These are phyloP conservation scores for Tricholoma bakamatsutake DNA, from an alignment of 768 basidiomycete genomes.

Conservation along the genomic window DNA sequence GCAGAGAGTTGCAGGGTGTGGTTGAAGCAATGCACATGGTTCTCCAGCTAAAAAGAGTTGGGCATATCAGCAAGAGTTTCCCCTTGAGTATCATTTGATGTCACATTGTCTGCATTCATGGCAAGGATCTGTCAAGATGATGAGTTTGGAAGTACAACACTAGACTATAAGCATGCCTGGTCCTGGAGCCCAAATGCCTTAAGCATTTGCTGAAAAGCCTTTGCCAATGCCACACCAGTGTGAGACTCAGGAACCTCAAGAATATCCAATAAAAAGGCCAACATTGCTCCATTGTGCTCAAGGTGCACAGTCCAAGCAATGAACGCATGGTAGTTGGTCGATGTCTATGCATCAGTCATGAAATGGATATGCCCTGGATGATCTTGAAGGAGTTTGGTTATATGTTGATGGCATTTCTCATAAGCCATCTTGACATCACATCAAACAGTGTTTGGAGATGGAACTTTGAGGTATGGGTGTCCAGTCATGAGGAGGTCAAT, in stretches of 20 bases:
- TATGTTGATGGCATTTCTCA: not conserved
- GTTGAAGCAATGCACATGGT: constrained; percentile 27
- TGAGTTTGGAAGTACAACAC: too few species aligned
- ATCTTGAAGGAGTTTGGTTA: not conserved
- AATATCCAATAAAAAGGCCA: constrained; percentile 1
- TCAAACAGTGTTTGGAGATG: constrained; percentile 1
- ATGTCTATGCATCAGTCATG: constrained; percentile 1
- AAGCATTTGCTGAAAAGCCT: constrained; percentile 14
- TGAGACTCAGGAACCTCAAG: too few species aligned
- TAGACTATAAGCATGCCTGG: not conserved
- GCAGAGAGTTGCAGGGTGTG: constrained; percentile 34
- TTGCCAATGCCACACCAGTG: constrained; percentile 7
- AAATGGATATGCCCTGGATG: not conserved
- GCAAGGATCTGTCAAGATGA: too few species aligned
- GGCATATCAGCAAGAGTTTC: not conserved
- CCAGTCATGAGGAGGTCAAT: constrained; percentile 20
- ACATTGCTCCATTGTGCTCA: constrained; percentile 14
- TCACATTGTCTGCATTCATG: constrained; percentile 6
- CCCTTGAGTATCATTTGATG: not conserved
- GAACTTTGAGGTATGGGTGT: not conserved
- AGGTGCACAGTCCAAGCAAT: constrained; percentile 23
- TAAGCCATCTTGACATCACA: too few species aligned
- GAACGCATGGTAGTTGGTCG: constrained; percentile 25
- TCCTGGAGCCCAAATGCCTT: not conserved
- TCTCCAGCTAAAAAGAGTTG: constrained; percentile 19